A percentile compares a stretch with the other conserved stretches of the same genome.
phyloP scores from a whole-genome alignment of 202 grass and related monocot genomes.

The Eragrostis tef region DNA sequence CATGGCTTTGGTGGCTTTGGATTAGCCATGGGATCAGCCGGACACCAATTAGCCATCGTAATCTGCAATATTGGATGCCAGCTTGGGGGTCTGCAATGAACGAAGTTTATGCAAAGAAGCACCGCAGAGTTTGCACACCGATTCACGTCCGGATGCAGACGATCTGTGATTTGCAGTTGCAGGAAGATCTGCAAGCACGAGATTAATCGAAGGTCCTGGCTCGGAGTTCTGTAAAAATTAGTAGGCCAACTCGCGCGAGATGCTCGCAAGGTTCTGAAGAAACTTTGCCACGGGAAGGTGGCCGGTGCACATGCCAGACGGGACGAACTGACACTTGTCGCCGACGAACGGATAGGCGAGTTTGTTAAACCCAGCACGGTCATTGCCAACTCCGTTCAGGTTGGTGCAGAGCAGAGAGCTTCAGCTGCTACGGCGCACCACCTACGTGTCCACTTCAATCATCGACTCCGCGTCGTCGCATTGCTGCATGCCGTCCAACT shows the following conservation, averaged over 20 bases:
- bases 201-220: too few species aligned
- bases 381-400: neutral
- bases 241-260: too few species aligned
- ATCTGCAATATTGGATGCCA: neutral
- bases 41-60: neutral
- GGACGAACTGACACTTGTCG: neutral
- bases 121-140: too few species aligned
- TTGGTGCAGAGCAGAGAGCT: neutral
- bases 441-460: neutral
- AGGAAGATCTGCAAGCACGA: too few species aligned
- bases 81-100: too few species aligned
- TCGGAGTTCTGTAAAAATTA: too few species aligned
- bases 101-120: too few species aligned
- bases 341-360: neutral
- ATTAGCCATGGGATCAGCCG: neutral
- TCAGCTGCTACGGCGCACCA: neutral
- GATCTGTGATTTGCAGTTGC: too few species aligned
- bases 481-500: neutral
- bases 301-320: neutral
- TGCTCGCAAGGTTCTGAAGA: too few species aligned
- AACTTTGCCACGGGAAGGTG: too few species aligned
- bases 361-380: neutral
- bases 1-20: neutral
- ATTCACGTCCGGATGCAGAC: too few species aligned
- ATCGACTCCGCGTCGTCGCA: neutral